phyloP scores from a whole-genome alignment of 2,329 filamentous ascomycete genomes.

The Penicillium decumbens region DNA sequence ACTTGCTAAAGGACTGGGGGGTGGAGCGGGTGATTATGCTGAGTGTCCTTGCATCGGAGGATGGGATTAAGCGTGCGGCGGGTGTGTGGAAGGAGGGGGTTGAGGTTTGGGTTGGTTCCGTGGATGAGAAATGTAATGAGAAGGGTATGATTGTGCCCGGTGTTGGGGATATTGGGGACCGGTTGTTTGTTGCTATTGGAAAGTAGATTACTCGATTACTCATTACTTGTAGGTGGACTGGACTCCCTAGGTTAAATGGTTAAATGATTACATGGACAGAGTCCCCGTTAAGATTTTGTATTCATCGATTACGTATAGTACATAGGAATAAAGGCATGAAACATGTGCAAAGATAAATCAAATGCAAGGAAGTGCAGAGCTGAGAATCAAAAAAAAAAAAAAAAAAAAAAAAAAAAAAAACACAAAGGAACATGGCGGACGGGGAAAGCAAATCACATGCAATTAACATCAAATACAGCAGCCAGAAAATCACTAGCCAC shows the following conservation, averaged over 20 bases:
- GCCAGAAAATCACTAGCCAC: background rate
- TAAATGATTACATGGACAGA: background rate
- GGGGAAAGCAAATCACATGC: background rate
- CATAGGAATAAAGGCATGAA: constrained; percentile 31
- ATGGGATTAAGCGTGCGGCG: constrained; percentile 68
- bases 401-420: no score
- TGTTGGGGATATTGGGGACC: constrained; percentile 83
- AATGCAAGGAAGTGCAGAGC: constrained; percentile 22
- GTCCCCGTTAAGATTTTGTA: constrained; percentile 33
- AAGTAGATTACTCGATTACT: constrained; percentile 51
- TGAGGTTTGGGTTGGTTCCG: constrained; percentile 70
- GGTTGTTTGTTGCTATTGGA: constrained; percentile 81
- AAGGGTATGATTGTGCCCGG: constrained; percentile 88
- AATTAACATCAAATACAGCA: constrained; percentile 4
- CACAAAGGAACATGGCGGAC: background rate
- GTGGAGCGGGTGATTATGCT: constrained; percentile 75
- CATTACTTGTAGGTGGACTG: no score
- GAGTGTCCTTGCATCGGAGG: constrained; percentile 65
- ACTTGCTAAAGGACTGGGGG: constrained; percentile 85
- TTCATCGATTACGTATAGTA: constrained; percentile 39
- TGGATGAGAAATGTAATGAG: constrained; percentile 68
- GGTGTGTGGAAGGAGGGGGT: constrained; percentile 63
- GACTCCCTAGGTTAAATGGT: no score
- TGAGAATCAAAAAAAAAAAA: constrained; percentile 9
- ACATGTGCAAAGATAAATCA: constrained; percentile 27